Evolutionary conservation across 768 basidiomycete genomes (phyloP).

Genomic region (Termitomyces sp.): DNA sequence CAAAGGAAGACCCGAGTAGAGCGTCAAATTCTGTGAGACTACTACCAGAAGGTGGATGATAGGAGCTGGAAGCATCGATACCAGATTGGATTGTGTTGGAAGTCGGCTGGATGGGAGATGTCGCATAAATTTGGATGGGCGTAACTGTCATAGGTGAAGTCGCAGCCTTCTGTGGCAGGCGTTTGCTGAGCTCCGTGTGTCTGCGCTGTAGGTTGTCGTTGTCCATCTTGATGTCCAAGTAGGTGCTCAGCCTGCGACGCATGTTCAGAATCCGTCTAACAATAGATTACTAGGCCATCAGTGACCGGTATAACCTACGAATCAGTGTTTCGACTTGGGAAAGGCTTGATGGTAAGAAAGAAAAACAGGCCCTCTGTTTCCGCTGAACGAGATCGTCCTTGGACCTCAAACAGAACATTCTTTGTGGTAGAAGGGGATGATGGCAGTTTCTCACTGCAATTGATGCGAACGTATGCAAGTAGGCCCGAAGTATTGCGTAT

Average conservation of each 20-base stretch:
- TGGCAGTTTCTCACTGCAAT: constrained; percentile 30
- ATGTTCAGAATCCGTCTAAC: not conserved
- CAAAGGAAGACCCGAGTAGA: constrained; percentile 6
- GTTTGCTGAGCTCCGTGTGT: constrained; percentile 36
- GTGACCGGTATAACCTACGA: constrained; percentile 57
- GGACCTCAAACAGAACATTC: constrained; percentile 67
- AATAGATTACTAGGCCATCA: not conserved
- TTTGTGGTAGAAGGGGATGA: constrained; percentile 23
- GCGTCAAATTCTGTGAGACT: constrained; percentile 9
- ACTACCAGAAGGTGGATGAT: constrained; percentile 5
- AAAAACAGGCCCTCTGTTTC: constrained; percentile 49
- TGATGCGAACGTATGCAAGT: constrained; percentile 56
- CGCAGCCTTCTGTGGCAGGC: constrained; percentile 18
- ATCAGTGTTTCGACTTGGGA: constrained; percentile 67
- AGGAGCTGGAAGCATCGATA: constrained; percentile 6
- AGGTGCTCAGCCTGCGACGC: constrained; percentile 54
- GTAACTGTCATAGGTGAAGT: constrained; percentile 20
- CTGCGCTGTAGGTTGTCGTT: constrained; percentile 75
- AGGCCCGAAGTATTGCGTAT: constrained; percentile 46
- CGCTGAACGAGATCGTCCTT: constrained; percentile 54
- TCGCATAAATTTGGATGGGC: constrained; percentile 31
- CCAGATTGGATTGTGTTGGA: constrained; percentile 1
- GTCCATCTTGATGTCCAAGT: constrained; percentile 82
- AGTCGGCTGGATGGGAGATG: constrained; percentile 23
- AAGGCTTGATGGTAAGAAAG: constrained; percentile 73